phyloP scores from a whole-genome alignment of 148 eudicot species.

The Amaranthus palmeri region DNA sequence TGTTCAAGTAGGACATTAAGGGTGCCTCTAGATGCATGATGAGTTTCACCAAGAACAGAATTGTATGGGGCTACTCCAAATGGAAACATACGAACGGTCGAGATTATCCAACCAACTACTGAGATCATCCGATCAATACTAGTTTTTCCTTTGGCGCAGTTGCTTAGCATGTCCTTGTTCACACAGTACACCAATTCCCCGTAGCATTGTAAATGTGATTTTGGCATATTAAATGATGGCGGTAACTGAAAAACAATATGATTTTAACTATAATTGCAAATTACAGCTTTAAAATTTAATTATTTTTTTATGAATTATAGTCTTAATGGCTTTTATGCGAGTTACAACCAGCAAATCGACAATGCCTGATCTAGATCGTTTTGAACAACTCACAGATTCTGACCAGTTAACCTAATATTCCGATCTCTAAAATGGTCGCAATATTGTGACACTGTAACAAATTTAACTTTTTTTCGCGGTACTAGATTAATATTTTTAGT shows the following conservation, averaged over 20 bases:
- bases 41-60: conserved; percentile 76
- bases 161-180: conserved; percentile 34
- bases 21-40: conserved; percentile 52
- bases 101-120: conserved; percentile 57
- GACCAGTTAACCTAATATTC: too few relatives aligned
- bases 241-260: conserved; percentile 37
- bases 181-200: conserved; percentile 53
- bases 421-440: too few relatives aligned
- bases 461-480: too few relatives aligned
- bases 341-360: too few relatives aligned
- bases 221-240: conserved; percentile 58
- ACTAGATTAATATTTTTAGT: too few relatives aligned
- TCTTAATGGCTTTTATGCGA: too few relatives aligned
- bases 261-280: too few relatives aligned
- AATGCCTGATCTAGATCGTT: too few relatives aligned
- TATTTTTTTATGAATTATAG: too few relatives aligned
- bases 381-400: too few relatives aligned
- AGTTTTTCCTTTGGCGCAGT: conserved; percentile 33
- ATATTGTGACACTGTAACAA: too few relatives aligned
- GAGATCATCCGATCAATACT: conserved; percentile 39
- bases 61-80: conserved; percentile 67
- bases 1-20: conserved; percentile 65
- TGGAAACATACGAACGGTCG: conserved; percentile 45
- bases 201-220: conserved; percentile 59
- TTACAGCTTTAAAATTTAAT: too few relatives aligned